Conservation (phyloP, 2,329 filamentous ascomycete species). For the Triangularia verruculosa region DNA sequence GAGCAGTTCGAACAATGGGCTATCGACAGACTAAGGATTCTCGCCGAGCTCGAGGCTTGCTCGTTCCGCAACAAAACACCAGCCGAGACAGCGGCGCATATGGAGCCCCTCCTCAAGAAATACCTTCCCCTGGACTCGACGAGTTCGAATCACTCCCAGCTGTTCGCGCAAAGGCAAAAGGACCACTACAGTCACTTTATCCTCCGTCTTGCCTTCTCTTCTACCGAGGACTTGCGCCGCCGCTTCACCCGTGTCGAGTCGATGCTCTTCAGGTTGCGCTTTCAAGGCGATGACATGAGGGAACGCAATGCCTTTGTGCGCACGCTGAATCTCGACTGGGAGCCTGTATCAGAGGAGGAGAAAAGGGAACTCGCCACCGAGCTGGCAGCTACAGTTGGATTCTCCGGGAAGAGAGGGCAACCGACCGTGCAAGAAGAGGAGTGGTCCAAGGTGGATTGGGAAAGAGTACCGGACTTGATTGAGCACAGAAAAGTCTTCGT, state of each 20-base stretch:
- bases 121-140: constrained; percentile 78
- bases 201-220: constrained; percentile 84
- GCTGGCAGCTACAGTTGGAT: constrained; percentile 50
- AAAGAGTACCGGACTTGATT: constrained; percentile 84
- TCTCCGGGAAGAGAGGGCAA: constrained; percentile 35
- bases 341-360: constrained; percentile 76
- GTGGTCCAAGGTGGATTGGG: constrained; percentile 98
- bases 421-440: constrained; percentile 64
- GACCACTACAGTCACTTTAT: constrained; percentile 99
- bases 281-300: constrained; percentile 69
- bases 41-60: constrained; percentile 88
- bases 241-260: constrained; percentile 86
- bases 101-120: constrained; percentile 84
- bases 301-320: constrained; percentile 77
- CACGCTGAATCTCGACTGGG: constrained; percentile 77
- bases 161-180: constrained; percentile 77
- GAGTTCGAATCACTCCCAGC: constrained; percentile 56
- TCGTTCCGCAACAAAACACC: constrained; percentile 87
- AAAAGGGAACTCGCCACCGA: constrained; percentile 61
- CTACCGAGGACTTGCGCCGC: constrained; percentile 83
- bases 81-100: constrained; percentile 78
- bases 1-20: constrained; percentile 99
- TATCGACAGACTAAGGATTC: constrained; percentile 85
- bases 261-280: constrained; percentile 80
- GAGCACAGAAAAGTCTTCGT: constrained; percentile 75